Evolutionary conservation across 2,329 filamentous ascomycete species (phyloP).

Genomic region (Stagonosporopsis tanaceti): DNA sequence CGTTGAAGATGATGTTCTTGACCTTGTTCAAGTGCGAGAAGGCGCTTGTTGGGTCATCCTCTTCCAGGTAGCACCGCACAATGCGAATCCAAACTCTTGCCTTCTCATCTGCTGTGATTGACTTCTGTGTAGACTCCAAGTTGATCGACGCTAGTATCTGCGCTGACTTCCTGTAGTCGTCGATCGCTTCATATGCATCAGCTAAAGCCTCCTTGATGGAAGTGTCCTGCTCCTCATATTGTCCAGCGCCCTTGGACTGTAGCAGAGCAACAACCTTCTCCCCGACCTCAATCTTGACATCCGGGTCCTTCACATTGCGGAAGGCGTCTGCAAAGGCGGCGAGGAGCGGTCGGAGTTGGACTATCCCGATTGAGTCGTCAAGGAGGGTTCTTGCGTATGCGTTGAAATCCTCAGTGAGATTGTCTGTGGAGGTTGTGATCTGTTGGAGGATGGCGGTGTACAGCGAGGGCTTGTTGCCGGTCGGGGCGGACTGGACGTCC

Average conservation of each 20-base stretch:
- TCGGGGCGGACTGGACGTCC: conserved; percentile 58
- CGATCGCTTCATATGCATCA: conserved; percentile 80
- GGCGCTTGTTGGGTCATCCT: conserved; percentile 85
- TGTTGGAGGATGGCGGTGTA: conserved; percentile 67
- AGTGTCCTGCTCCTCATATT: conserved; percentile 84
- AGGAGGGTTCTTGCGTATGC: conserved; percentile 74
- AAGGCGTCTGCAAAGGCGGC: conserved; percentile 71
- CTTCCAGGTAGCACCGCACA: conserved; percentile 91
- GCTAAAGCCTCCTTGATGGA: conserved; percentile 82
- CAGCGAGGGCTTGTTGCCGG: conserved; percentile 60
- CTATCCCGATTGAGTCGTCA: conserved; percentile 74
- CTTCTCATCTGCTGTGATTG: conserved; percentile 82
- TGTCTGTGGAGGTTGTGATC: conserved; percentile 59
- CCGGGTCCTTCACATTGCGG: conserved; percentile 65
- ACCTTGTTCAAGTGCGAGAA: conserved; percentile 92
- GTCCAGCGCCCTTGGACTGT: conserved; percentile 69
- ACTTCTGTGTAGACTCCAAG: conserved; percentile 86
- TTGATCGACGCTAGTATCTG: conserved; percentile 82
- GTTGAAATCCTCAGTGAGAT: conserved; percentile 68
- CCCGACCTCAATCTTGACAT: conserved; percentile 78
- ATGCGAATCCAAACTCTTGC: conserved; percentile 91
- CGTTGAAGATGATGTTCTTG: conserved; percentile 86
- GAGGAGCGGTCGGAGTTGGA: conserved; percentile 76
- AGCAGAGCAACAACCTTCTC: conserved; percentile 75
- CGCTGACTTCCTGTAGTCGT: conserved; percentile 82